phyloP scores from a whole-genome alignment of 768 basidiomycete species.

The Cubamyces lactineus region DNA sequence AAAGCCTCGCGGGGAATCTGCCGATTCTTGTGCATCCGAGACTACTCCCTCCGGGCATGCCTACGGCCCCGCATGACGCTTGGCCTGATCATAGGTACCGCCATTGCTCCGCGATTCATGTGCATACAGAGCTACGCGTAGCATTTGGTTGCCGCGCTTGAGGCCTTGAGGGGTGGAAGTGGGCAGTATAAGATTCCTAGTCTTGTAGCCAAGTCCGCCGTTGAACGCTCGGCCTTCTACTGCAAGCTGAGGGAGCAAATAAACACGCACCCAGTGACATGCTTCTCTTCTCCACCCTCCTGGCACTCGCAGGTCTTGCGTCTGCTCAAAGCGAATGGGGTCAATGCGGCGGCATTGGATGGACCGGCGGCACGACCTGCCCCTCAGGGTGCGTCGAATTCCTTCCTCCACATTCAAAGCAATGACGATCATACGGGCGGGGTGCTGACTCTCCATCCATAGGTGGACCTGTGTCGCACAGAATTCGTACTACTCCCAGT shows the following conservation, averaged over 20 bases:
- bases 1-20: neutral
- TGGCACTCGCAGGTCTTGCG: too few species aligned
- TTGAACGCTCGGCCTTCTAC: too few species aligned
- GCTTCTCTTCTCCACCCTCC: too few species aligned
- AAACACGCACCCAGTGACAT: too few species aligned
- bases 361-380: conserved; percentile 40
- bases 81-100: neutral
- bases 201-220: too few species aligned
- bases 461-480: conserved; percentile 38
- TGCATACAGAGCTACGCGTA: neutral
- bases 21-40: neutral
- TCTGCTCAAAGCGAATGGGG: conserved; percentile 21
- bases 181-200: too few species aligned
- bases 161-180: too few species aligned
- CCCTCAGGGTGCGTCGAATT: conserved; percentile 32
- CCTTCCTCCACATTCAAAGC: too few species aligned
- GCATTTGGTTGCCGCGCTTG: too few species aligned
- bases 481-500: conserved; percentile 48
- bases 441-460: neutral
- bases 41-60: neutral
- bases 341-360: conserved; percentile 41
- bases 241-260: too few species aligned
- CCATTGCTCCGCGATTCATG: neutral
- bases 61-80: neutral
- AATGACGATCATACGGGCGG: too few species aligned